Evolutionary conservation across 768 basidiomycete genomes (phyloP).

Genomic region (Arthromyces matolae): DNA sequence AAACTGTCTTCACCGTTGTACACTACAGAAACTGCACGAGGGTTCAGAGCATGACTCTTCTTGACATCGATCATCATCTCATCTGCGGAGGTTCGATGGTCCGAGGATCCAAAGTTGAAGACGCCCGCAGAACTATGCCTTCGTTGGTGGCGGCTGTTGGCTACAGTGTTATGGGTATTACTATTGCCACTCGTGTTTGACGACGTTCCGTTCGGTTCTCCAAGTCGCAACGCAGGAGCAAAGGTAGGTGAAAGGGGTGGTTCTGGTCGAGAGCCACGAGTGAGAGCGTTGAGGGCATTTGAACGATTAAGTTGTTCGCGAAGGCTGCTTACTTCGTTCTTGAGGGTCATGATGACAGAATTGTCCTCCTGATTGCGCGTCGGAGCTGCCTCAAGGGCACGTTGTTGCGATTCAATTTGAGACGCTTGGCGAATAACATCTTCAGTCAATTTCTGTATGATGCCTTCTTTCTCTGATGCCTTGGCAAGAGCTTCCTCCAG

Average conservation of each 20-base stretch:
- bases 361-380: conserved; percentile 75
- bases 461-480: conserved; percentile 77
- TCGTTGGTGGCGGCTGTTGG: conserved; percentile 63
- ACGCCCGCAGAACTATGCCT: conserved; percentile 86
- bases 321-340: conserved; percentile 87
- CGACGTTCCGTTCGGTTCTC: conserved; percentile 41
- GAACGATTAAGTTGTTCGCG: conserved; percentile 95
- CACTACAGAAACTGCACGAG: conserved; percentile 85
- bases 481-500: conserved; percentile 75
- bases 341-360: conserved; percentile 83
- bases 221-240: conserved; percentile 67
- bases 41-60: conserved; percentile 65
- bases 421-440: conserved; percentile 71
- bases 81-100: conserved; percentile 71
- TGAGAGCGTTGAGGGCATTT: conserved; percentile 88
- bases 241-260: conserved; percentile 84
- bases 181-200: conserved; percentile 28
- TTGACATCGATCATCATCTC: conserved; percentile 75
- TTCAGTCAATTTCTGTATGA: conserved; percentile 75
- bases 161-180: conserved; percentile 17
- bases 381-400: conserved; percentile 60
- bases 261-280: conserved; percentile 65
- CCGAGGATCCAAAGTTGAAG: conserved; percentile 54
- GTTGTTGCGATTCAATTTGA: conserved; percentile 76
- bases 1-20: conserved; percentile 81